Base-by-base conservation (phyloP, 805 yeast species). In the Cyberlindnera veronae region DNA sequence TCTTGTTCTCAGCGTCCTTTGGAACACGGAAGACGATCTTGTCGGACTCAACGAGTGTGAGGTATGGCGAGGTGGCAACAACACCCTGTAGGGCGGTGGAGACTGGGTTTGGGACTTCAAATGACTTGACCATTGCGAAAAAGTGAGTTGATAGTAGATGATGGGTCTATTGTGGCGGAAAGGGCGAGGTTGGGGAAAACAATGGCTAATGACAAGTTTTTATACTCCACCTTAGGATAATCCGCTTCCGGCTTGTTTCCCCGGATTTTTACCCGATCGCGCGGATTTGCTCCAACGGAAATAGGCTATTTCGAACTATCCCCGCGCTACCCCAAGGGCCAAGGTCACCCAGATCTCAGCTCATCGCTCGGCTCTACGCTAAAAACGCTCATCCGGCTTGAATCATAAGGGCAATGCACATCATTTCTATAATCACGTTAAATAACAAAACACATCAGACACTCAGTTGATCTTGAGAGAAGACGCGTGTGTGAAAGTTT, bases 1-100 rank as follows among this genome's bases (percentile, higher is more conserved):
- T 84, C 54, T 85, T 83, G 18, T 29, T 22, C 7, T 16, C 5
- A 20, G 69, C 64, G 39, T 64, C 46, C 23, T 50, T 39, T 20
- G 50, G 55, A 21, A 55, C 50, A 38, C 72, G 60, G 36, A 57
- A 64, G 15, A 68, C 49, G 10, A 69, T 49, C 37, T 65, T 68
- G 40, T 68, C 72, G 18, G 60, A 59, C 20, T 61, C 61, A 22
- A 67, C 52, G 14, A 66, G 48, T 2, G 66, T 55, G 13, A 68
- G 49, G 3, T 64, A 58, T 14, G 71, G 71, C 39, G 68, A 62
- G 5, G 66, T 53, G 15, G 60, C 53, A 2, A 62, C 66, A 34
- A 67, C 55, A 3, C 72, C 74, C 41, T 58, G 57, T n/a, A 69
- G 55, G 34, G 64, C 59, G 3, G 67, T 50, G 1, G 50, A 42